Evolutionary conservation across 2,329 filamentous ascomycete genomes (phyloP).

Genomic region (Cercospora sp.): DNA sequence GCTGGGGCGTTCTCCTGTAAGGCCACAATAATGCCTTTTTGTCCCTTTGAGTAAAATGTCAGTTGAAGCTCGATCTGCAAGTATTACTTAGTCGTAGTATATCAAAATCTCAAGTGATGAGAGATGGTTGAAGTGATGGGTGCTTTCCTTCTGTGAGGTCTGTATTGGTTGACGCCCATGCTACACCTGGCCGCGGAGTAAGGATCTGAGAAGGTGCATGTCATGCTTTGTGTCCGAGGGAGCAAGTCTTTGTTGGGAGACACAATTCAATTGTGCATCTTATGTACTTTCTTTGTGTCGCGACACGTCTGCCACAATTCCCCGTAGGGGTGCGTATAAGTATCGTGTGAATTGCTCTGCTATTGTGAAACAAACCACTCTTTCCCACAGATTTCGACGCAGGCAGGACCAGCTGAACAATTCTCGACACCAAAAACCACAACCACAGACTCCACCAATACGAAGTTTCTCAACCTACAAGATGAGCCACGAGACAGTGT

Average conservation of each 20-base stretch:
- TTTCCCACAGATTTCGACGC: neutral
- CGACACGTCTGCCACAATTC: too few relatives aligned
- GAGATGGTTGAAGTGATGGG: neutral
- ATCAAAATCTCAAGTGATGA: neutral
- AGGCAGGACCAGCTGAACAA: too few relatives aligned
- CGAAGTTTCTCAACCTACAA: too few relatives aligned
- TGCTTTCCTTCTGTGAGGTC: neutral
- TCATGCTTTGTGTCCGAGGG: too few relatives aligned
- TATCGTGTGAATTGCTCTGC: neutral
- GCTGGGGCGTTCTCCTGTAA: neutral
- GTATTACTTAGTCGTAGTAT: constrained; percentile 4
- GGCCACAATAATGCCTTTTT: neutral
- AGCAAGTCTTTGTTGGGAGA: too few relatives aligned
- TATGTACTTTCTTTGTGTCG: too few relatives aligned
- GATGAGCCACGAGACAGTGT: too few relatives aligned
- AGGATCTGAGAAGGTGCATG: too few relatives aligned
- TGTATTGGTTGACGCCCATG: neutral
- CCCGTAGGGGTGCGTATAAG: neutral
- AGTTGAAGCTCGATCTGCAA: neutral
- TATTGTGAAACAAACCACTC: neutral
- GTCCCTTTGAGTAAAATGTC: neutral
- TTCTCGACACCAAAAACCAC: too few relatives aligned
- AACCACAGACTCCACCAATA: too few relatives aligned
- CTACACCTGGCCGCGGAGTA: neutral
- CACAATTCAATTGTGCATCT: too few relatives aligned